Conservation (phyloP, 2,329 filamentous ascomycete genomes). For the Talaromyces pinophilus region DNA sequence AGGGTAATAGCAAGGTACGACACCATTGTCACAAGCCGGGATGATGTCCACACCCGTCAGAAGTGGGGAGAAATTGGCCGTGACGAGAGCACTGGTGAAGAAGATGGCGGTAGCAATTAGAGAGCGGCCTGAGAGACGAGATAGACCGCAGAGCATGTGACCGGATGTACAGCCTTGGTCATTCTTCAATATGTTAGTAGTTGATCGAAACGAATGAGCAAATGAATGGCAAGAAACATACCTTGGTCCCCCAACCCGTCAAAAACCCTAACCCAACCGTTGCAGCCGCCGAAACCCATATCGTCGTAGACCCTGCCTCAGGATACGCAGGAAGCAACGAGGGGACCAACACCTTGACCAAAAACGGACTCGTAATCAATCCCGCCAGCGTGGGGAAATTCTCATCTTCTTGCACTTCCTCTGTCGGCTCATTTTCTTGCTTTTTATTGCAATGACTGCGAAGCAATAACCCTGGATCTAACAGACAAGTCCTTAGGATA, state of each 20-base stretch:
- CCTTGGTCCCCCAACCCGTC: conserved; percentile 57
- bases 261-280: conserved; percentile 48
- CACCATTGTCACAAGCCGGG: conserved; percentile 39
- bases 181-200: conserved; percentile 34
- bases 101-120: conserved; percentile 50
- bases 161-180: conserved; percentile 57
- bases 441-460: background rate
- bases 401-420: conserved; percentile 28
- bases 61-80: conserved; percentile 37
- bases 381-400: conserved; percentile 51
- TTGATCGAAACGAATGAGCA: background rate
- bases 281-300: conserved; percentile 38
- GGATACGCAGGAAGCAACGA: conserved; percentile 50
- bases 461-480: conserved; percentile 35
- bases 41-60: conserved; percentile 39
- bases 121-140: conserved; percentile 53
- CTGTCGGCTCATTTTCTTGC: background rate
- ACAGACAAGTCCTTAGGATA: conserved; percentile 46
- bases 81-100: conserved; percentile 48
- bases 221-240: conserved; percentile 28
- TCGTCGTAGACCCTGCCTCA: conserved; percentile 31
- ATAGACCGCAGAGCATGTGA: conserved; percentile 58
- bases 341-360: conserved; percentile 47
- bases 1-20: conserved; percentile 49
- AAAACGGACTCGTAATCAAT: conserved; percentile 48